These are phyloP conservation scores for Lagenaria siceraria DNA, from an alignment of 306 rosid genomes.

Conservation along the genomic window DNA sequence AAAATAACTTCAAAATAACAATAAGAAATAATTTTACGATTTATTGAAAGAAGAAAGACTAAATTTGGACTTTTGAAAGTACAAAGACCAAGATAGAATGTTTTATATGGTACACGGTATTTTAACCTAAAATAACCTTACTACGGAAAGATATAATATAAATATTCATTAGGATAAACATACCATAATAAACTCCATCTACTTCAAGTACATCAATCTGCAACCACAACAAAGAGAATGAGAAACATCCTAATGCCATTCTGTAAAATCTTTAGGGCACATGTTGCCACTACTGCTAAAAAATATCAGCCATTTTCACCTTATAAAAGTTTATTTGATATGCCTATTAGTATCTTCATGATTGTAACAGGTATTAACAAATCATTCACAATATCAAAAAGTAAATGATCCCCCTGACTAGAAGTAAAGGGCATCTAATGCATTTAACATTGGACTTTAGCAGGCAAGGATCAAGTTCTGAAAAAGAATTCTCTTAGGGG, in stretches of 20 bases:
- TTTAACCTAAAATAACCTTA: neutral
- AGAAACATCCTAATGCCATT: constrained; percentile 2
- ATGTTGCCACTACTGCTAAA: neutral
- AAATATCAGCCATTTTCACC: neutral
- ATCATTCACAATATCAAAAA: neutral
- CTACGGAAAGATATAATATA: neutral
- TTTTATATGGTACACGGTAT: no score
- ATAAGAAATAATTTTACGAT: no score
- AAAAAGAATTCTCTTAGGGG: neutral
- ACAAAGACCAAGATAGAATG: no score
- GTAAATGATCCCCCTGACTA: neutral
- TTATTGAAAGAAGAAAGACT: no score
- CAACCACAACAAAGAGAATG: constrained; percentile 5
- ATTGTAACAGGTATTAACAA: neutral
- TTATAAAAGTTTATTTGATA: neutral
- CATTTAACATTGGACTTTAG: neutral
- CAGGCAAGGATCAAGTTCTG: neutral
- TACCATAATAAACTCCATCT: constrained; percentile 87
- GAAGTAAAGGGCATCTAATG: neutral
- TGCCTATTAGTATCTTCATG: neutral
- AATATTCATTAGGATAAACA: neutral
- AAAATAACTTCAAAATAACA: no score
- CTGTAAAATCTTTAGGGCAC: neutral
- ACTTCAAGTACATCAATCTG: constrained; percentile 99
- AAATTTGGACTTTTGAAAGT: no score